Evolutionary conservation across 2,329 filamentous ascomycete species (phyloP), one percentile per base, ranked within the genome.

Genomic region (Zymoseptoria pseudotritici): DNA sequence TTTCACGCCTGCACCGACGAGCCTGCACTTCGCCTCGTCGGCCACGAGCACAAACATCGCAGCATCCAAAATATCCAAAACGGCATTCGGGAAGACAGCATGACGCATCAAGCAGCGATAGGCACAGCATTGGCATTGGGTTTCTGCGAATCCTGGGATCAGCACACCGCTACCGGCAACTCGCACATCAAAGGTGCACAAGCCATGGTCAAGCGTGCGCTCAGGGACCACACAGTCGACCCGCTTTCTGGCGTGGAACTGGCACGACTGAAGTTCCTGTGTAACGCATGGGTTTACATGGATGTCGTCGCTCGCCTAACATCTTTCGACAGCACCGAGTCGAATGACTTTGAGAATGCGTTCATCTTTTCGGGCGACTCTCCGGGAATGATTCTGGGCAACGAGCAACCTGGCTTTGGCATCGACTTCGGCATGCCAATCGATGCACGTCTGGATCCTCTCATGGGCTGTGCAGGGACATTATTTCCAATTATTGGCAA

Each of bases 211-310:
- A 80, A 83, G 56, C 81, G 83, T 66, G 83, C 84, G 4, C 72
- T 88, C 22, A 72, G 75, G 58, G 73, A 79, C 66, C 78, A 82
- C 69, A 72, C 74, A 63, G 71, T 70, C 31, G 66, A 68, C 9
- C 74, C 77, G 50, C 67, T 75, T 55, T 67, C 69, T 5, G 80
- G 78, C 3, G 71, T 78, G 22, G 80, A 84, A 52, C 70, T 83
- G 11, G 75, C 78, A 49, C 76, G 85, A 7, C 74, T 89, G 22
- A 83, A 83, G 58, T 89, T 89, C 66, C 76, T 90, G 19, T 87
- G 85, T 73, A 89, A 88, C 68, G 84, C 83, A 3, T 89, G 85
- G 84, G 80, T 89, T 7, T 90, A 89, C 67, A 86, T 89, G 81
- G 86, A 89, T 69, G 87, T 89, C 26, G 86, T 89, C 63, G 83